Evolutionary conservation across 805 yeast genomes (phyloP), one percentile per base, ranked within the genome.

Genomic region (Candida tammaniensis): DNA sequence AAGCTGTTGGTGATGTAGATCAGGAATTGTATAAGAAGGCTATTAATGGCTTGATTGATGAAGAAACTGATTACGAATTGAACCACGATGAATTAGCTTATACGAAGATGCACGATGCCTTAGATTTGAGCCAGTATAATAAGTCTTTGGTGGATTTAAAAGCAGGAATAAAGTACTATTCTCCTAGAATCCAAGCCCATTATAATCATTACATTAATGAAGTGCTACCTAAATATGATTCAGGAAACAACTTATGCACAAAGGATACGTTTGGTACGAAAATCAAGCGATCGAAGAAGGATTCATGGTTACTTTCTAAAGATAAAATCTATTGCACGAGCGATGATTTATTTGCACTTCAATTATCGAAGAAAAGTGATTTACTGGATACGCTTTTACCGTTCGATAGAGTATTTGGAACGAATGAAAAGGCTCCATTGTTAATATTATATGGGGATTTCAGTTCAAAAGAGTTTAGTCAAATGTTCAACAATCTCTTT

Each of bases 331-430:
- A 80, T 49, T 80, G 88, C 47, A 74, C 81, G 7, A 63, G 80
- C 3, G 85, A 77, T 36, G 95, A 83, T 38, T 72, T 87, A 1
- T 93, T 76, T 55, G 95, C 96, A 3, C 65, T 93, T 37, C 81
- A 82, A 53, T 74, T 86, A 0, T 64, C 64, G 17, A 59, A 62
- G n/a, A 47, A 52, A 5, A 33, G 48, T 2, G 48, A 39, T 14
- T 10, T 44, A 14, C 35, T 31, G 38, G 30, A 31, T 7, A 43
- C 38, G 2, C 49, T 56, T 1, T 28, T 60, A 3, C 65, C 76
- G 0, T 72, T 74, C 40, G 97, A 91, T 49, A 67, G 87, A 37
- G 61, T 82, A 0, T 66, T 86, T 30, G 94, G 94, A 0, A 51
- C 58, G 2, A 70, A 73, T 15, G 30, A 31, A 1, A 39, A 50